Base-by-base conservation (phyloP, 306 rosid species). In the Trichosanthes truncata region DNA sequence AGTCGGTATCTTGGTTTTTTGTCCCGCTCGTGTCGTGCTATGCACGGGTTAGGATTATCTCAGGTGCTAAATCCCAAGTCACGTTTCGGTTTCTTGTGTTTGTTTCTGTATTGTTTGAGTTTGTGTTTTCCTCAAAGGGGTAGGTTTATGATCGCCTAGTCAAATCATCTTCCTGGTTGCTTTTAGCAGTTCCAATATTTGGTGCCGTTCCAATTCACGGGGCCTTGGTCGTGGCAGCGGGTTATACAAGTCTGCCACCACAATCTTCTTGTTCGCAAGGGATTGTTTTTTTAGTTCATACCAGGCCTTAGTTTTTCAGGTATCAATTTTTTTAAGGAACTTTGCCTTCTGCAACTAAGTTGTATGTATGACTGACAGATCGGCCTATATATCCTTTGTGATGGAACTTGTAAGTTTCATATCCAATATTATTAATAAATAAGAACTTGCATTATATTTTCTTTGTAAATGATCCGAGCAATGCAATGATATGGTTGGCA, bases 181-280 rank as follows among this genome's bases (percentile, higher is more conserved):
- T 76, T 84, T 84, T 83, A 78, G 77, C 82, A 81, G 96, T 91
- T 88, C 73, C 69, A 53, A 59, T 66, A 86, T 76, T 82, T 63
- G 97, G 83, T 79, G 89, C 88, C 89, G 90, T 84, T 83, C 56
- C 56, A 81, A 18, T 76, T 79, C 81, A 23, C 82, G 29, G 92
- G 91, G 92, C 76, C 88, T 91, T 82, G 97, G 98, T 88, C 79
- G 61, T 87, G 97, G 90, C 93, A 89, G 96, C 85, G 18, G 63
- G 82, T 88, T 84, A 79, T 87, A 63, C 81, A 82, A 73, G 75
- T 38, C 38, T 3, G 88, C 88, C 95, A 77, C 83, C 74, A 91
- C 77, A 91, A 81, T 79, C 91, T 43, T 65, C 75, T 81, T 61
- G 65, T 75, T 8, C 1, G 20, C 78, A 87, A 77, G 75, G 78